Evolutionary conservation across 139 green algal genomes (phyloP).

Genomic region (Pleodorina starrii): DNA sequence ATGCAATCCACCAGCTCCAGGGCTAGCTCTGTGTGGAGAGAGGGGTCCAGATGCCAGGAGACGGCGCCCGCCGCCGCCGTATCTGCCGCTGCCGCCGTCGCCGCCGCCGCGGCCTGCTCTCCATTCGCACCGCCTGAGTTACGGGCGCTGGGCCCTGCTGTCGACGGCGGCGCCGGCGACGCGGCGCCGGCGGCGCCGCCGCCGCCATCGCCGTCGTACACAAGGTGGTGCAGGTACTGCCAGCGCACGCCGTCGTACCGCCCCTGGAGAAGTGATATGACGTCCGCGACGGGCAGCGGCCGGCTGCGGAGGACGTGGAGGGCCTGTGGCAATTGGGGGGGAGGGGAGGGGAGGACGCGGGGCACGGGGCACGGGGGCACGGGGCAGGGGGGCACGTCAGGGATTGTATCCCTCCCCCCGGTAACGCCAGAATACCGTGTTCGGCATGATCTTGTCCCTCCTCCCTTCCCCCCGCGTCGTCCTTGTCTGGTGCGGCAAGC

Average conservation of each 20-base stretch:
- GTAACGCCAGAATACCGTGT: no score
- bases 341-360: no score
- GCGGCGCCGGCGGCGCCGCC: neutral
- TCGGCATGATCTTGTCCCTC: no score
- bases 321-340: neutral
- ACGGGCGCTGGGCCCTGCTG: neutral
- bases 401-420: no score
- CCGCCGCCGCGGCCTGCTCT: neutral
- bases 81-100: neutral
- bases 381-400: no score
- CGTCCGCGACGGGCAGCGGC: slow-evolving; percentile 22
- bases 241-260: slow-evolving; percentile 63
- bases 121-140: neutral
- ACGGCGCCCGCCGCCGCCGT: neutral
- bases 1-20: slow-evolving; percentile 60
- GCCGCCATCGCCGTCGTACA: slow-evolving; percentile 45
- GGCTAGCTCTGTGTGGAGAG: slow-evolving; percentile 79
- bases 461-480: no score
- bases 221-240: slow-evolving; percentile 79
- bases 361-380: no score
- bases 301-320: slow-evolving; percentile 46
- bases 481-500: no score
- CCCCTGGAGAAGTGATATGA: slow-evolving; percentile 49
- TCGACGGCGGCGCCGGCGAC: neutral
- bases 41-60: slow-evolving; percentile 2